Evolutionary conservation across 371 early-diverging fungal species (phyloP).

Genomic region (Lichtheimia ramosa): DNA sequence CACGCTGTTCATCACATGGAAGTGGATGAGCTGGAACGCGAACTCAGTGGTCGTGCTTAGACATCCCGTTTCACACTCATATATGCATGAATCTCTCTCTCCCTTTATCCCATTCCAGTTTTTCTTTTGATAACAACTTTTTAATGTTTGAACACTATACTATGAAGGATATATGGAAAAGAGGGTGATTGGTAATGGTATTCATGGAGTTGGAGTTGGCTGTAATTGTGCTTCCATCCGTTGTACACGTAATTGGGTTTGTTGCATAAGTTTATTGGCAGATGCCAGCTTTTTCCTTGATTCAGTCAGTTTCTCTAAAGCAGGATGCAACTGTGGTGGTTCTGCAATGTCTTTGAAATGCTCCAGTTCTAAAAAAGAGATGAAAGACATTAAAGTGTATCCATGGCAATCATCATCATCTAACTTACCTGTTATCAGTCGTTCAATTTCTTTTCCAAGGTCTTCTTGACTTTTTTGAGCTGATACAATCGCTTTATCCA

Average conservation of each 20-base stretch:
- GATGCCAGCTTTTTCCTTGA: constrained; percentile 48
- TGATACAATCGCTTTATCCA: constrained; percentile 53
- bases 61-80: not conserved
- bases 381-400: not conserved
- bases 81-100: no score
- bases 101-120: no score
- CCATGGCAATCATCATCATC: not conserved
- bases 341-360: constrained; percentile 52
- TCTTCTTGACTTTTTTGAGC: constrained; percentile 55
- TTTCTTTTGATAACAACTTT: not conserved
- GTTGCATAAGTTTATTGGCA: constrained; percentile 44
- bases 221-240: constrained; percentile 31
- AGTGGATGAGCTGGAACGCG: constrained; percentile 61
- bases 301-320: constrained; percentile 47
- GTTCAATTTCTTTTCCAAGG: constrained; percentile 59
- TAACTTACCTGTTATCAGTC: constrained; percentile 49
- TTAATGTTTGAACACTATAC: not conserved
- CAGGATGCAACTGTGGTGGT: constrained; percentile 53
- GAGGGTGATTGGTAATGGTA: no score
- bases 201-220: not conserved
- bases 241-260: constrained; percentile 50
- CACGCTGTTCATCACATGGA: constrained; percentile 43
- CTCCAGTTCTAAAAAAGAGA: constrained; percentile 37
- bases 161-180: no score
- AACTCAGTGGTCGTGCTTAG: constrained; percentile 53